These are phyloP conservation scores for Fusarium vanettenii DNA, from an alignment of 2,329 filamentous ascomycete species.

Conservation along the genomic window DNA sequence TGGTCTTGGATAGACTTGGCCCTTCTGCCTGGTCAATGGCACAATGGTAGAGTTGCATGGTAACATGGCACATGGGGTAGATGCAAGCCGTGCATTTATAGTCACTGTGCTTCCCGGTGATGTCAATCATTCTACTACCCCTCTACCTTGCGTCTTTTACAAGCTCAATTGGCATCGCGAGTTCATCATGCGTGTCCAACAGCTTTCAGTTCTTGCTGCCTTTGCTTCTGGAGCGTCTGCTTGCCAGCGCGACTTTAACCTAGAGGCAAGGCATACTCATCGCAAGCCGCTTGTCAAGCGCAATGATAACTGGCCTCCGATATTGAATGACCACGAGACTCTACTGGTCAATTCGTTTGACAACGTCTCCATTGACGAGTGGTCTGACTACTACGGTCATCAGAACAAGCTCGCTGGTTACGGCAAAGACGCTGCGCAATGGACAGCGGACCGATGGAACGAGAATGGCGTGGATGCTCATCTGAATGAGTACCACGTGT, in stretches of 20 bases:
- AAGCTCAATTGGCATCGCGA: not conserved
- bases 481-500: constrained; percentile 65
- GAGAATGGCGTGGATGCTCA: constrained; percentile 50
- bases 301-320: constrained; percentile 50
- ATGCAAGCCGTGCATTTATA: constrained; percentile 34
- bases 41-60: constrained; percentile 25
- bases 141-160: not conserved
- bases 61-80: constrained; percentile 22
- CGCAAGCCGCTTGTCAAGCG: constrained; percentile 47
- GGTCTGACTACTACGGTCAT: constrained; percentile 54
- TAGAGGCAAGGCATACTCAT: constrained; percentile 46
- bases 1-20: constrained; percentile 4
- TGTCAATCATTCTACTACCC: not conserved
- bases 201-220: constrained; percentile 32
- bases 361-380: constrained; percentile 51
- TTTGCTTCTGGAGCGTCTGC: constrained; percentile 40
- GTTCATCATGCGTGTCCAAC: constrained; percentile 28
- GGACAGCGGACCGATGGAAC: constrained; percentile 52
- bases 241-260: constrained; percentile 46
- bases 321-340: constrained; percentile 49
- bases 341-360: constrained; percentile 52
- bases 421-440: constrained; percentile 52
- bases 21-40: constrained; percentile 15
- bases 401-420: constrained; percentile 53
- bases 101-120: constrained; percentile 2